Evolutionary conservation across 1,284 basidiomycete genomes (phyloP).

Genomic region (Ustilago hordei): DNA sequence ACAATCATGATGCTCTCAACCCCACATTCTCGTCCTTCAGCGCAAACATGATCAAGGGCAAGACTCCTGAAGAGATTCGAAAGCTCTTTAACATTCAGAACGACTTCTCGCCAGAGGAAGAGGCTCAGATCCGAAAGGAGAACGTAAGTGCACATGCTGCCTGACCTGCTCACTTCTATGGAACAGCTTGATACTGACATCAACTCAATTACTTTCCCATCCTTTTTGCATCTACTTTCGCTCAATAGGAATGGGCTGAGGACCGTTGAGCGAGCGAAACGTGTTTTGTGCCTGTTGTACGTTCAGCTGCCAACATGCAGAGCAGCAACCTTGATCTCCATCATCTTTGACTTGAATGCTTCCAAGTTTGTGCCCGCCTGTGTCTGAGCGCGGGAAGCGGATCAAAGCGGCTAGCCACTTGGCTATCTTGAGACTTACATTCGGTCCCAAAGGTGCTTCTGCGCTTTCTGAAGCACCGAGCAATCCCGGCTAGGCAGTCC

Average conservation of each 20-base stretch:
- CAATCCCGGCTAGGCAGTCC: no score
- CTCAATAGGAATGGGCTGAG: constrained; percentile 66
- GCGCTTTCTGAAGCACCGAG: no score
- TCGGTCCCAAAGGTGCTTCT: no score
- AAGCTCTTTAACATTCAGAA: constrained; percentile 84
- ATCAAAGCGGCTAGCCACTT: no score
- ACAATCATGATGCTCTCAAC: background rate
- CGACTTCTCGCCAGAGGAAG: constrained; percentile 98
- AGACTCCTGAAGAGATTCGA: constrained; percentile 94
- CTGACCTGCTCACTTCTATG: background rate
- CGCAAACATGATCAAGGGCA: constrained; percentile 99
- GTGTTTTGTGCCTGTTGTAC: constrained; percentile 1
- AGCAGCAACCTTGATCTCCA: constrained; percentile 2
- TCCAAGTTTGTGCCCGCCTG: background rate
- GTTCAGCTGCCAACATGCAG: constrained; percentile 1
- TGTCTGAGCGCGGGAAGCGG: background rate
- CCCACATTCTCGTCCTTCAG: constrained; percentile 20
- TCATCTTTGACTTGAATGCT: background rate
- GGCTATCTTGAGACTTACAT: no score
- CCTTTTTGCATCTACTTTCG: background rate
- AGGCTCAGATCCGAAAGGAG: constrained; percentile 99
- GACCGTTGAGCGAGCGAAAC: constrained; percentile 51
- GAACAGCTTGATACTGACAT: constrained; percentile 2
- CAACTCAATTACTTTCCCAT: background rate
- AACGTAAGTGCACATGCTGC: constrained; percentile 74